phyloP scores from a whole-genome alignment of 164 flowering plant species.

The Umbellularia californica region DNA sequence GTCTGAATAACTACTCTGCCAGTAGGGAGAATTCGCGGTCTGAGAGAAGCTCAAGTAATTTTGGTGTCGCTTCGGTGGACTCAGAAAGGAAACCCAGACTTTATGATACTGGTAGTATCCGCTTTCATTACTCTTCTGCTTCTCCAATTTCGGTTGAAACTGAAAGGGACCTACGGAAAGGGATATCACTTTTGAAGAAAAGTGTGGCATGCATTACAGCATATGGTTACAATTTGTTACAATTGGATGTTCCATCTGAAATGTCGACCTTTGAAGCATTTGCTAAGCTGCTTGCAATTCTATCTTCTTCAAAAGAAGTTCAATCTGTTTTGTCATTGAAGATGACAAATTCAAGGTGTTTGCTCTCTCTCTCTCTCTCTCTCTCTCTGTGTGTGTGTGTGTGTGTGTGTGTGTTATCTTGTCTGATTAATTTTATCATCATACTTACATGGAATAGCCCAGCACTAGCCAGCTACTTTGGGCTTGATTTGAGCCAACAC shows the following conservation, averaged over 20 bases:
- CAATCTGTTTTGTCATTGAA: slow-evolving; percentile 64
- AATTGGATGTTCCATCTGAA: slow-evolving; percentile 72
- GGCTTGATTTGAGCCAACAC: background rate
- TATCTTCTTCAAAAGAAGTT: slow-evolving; percentile 88
- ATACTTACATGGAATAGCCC: too few relatives aligned
- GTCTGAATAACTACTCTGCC: slow-evolving; percentile 69
- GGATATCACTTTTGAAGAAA: slow-evolving; percentile 90
- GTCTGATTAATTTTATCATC: background rate
- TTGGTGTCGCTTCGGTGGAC: slow-evolving; percentile 86
- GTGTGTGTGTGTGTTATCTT: background rate
- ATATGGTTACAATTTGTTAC: slow-evolving; percentile 72
- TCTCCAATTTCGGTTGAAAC: slow-evolving; percentile 80
- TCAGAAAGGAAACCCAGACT: slow-evolving; percentile 64
- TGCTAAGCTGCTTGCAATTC: slow-evolving; percentile 65
- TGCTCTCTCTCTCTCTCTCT: background rate
- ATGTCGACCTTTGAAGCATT: slow-evolving; percentile 94
- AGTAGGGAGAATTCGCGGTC: slow-evolving; percentile 86
- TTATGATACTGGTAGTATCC: slow-evolving; percentile 57
- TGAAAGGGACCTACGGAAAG: slow-evolving; percentile 91
- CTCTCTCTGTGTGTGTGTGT: background rate
- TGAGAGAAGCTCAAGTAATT: slow-evolving; percentile 84
- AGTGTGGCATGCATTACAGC: slow-evolving; percentile 95
- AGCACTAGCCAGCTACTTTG: background rate
- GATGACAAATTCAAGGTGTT: slow-evolving; percentile 75
- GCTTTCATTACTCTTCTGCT: slow-evolving; percentile 74